Base-by-base conservation (phyloP, 1,284 basidiomycete genomes). In the Cutaneotrichosporon daszewskae region DNA sequence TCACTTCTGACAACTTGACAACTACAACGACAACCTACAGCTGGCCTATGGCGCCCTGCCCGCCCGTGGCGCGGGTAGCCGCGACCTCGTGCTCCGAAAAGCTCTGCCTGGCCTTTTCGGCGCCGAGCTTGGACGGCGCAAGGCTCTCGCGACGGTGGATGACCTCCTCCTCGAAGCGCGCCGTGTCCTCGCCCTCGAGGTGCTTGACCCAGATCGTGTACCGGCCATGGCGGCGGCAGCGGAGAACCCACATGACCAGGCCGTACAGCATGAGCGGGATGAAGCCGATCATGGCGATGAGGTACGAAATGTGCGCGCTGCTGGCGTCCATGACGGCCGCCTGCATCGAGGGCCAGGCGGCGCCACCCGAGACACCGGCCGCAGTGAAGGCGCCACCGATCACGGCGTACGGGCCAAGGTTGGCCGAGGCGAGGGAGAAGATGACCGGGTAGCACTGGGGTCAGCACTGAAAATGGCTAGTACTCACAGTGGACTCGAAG, bases 361-460 rank as follows among this genome's bases (percentile, higher is more conserved):
- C 60, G 22, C 60, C 58, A 16, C 60, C 60, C 2, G 50, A 51
- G 8, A 63, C 60, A 25, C 60, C 60, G 4, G 47, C 53, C 8
- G 59, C 49, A n/a, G 62, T 39, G 20, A 59, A 37, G 9, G 59
- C 60, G 8, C 59, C 52, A 6, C 62, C 62, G n/a, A 65, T 33
- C 31, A 56, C 55, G 16, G 48, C 47, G 45, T 55, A 63, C 3
- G 40, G 19, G n/a, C 62, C 62, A 12, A 65, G 55, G 37, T 60
- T 53, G 10, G 54, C 37, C 5, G 59, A 60, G 18, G 61, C 58
- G 33, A 64, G 47, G 19, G 50, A 46, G 46, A 60, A 65, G 43
- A 65, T 62, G 39, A 62, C 54, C 12, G 60, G 60, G 41, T 65
- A 65, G 45, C 59, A 62, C 42, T 40, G 41, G 40, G 8, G 28